Percentiles rank a stretch among this genome's conserved stretches.
phyloP scores from a whole-genome alignment of 305 asterid species.

The Rubia tinctorum region DNA sequence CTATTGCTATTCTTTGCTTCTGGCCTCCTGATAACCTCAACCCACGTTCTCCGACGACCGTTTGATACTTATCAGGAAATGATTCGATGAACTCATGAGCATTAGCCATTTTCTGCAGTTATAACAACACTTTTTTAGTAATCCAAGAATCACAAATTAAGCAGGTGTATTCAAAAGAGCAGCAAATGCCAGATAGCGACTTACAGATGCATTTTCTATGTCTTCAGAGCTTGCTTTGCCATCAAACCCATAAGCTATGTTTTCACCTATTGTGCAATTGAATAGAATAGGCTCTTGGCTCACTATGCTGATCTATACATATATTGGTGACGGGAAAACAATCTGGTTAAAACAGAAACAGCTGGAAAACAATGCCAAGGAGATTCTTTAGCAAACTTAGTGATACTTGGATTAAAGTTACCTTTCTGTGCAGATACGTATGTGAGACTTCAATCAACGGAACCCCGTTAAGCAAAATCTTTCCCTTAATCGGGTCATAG shows the following conservation, averaged over 20 bases:
- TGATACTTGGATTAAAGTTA: conserved; percentile 14
- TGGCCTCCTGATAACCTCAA: conserved; percentile 89
- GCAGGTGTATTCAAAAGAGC: not conserved
- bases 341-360: not conserved
- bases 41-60: conserved; percentile 79
- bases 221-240: conserved; percentile 65
- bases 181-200: not conserved
- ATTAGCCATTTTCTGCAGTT: conserved; percentile 77
- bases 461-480: conserved; percentile 64
- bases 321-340: not conserved
- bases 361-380: not conserved
- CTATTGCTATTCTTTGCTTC: conserved; percentile 84
- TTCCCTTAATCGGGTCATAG: conserved; percentile 72
- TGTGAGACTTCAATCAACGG: conserved; percentile 67
- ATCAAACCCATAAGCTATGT: conserved; percentile 75
- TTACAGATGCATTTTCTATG: conserved; percentile 76
- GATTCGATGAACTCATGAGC: conserved; percentile 67
- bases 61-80: conserved; percentile 67
- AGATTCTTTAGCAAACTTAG: not conserved
- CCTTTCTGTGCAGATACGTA: conserved; percentile 71
- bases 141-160: not conserved
- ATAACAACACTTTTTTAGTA: not conserved
- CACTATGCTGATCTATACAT: conserved; percentile 69
- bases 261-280: conserved; percentile 82
- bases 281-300: conserved; percentile 93